A percentile compares a stretch with the other conserved stretches of the same genome.
These are phyloP conservation scores for Ophiostoma triangulosporum DNA, from an alignment of 2,329 filamentous ascomycete genomes.

Conservation along the genomic window DNA sequence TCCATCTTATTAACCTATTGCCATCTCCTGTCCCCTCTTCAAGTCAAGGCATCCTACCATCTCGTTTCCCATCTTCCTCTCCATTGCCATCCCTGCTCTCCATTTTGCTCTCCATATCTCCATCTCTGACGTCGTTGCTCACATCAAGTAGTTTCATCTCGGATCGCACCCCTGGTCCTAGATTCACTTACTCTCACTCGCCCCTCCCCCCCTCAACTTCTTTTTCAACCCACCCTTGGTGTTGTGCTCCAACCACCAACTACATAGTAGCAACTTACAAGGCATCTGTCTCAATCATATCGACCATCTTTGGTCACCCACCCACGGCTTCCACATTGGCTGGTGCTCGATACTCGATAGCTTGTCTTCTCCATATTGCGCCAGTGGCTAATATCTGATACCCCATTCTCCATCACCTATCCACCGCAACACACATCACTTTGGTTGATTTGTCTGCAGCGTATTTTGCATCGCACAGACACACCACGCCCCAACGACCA, in stretches of 20 bases:
- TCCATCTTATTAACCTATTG: not conserved
- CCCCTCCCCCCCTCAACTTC: not conserved
- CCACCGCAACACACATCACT: slow-evolving; percentile 11
- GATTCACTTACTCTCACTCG: not conserved
- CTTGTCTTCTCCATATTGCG: not conserved
- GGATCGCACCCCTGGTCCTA: too few relatives aligned
- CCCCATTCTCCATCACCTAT: too few relatives aligned
- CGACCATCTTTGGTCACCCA: not conserved
- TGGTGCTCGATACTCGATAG: not conserved
- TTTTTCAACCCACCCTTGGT: not conserved
- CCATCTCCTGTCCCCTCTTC: slow-evolving; percentile 2
- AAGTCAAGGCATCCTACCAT: slow-evolving; percentile 6
- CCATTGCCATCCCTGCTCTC: slow-evolving; percentile 20
- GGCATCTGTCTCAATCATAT: not conserved
- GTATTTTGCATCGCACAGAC: slow-evolving; percentile 15
- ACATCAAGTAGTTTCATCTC: not conserved
- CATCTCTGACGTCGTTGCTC: not conserved
- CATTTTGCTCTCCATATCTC: not conserved
- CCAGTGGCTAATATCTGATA: too few relatives aligned
- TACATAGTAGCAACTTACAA: not conserved
- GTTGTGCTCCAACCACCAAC: not conserved
- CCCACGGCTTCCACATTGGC: not conserved
- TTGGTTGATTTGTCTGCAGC: slow-evolving; percentile 18
- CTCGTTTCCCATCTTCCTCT: not conserved
- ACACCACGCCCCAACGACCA: slow-evolving; percentile 3